Conservation (phyloP, 768 basidiomycete genomes). For the Hydnomerulius pinastri region DNA sequence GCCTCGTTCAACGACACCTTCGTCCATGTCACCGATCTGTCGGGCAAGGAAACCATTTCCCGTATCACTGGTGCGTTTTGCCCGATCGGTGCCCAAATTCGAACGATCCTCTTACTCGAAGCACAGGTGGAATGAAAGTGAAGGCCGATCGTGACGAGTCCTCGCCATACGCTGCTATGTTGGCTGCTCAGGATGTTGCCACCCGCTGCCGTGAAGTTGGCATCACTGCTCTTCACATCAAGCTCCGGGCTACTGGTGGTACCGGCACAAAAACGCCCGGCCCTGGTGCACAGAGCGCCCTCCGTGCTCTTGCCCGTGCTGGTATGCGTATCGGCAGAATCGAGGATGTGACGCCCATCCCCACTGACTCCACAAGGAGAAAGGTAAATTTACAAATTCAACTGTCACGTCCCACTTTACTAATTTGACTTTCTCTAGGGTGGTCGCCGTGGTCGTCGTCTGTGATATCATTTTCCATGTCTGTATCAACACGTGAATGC, state of each 20-base stretch:
- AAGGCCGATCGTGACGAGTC: constrained; percentile 99
- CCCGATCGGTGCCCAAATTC: neutral
- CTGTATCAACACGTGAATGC: constrained; percentile 11
- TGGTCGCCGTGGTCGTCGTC: constrained; percentile 99
- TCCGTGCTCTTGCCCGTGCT: constrained; percentile 96
- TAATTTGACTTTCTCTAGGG: constrained; percentile 51
- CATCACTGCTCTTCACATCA: constrained; percentile 98
- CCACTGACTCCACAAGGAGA: constrained; percentile 95
- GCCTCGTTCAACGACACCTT: constrained; percentile 99
- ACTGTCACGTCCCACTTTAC: neutral
- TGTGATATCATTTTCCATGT: constrained; percentile 43
- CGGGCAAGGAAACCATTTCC: constrained; percentile 98
- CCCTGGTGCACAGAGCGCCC: constrained; percentile 96
- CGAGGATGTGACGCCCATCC: constrained; percentile 97
- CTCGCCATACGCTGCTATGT: constrained; percentile 95
- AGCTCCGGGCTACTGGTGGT: constrained; percentile 97
- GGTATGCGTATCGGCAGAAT: constrained; percentile 98
- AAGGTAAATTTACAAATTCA: constrained; percentile 73
- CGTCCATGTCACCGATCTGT: constrained; percentile 98
- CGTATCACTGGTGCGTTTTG: constrained; percentile 84
- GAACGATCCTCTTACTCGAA: neutral
- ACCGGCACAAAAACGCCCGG: constrained; percentile 99
- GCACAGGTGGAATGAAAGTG: constrained; percentile 96
- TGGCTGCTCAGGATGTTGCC: constrained; percentile 97
- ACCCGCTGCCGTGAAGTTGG: constrained; percentile 97